These are phyloP conservation scores for Candida stauntonica DNA, from an alignment of 805 yeast genomes.

Conservation along the genomic window DNA sequence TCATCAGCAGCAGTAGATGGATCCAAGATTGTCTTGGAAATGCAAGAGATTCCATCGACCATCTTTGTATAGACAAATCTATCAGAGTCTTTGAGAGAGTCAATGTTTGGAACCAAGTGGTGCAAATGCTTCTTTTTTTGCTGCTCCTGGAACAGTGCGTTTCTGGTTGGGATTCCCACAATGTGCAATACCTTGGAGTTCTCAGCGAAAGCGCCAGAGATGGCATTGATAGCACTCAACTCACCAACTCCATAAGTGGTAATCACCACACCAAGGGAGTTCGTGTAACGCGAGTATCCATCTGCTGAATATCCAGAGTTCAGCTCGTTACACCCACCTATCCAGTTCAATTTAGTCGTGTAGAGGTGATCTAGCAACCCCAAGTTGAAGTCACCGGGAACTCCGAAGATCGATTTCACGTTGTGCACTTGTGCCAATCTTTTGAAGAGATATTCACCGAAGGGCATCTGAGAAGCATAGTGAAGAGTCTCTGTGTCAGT, in stretches of 20 bases:
- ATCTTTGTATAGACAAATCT: constrained; percentile 63
- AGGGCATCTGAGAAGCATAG: constrained; percentile 31
- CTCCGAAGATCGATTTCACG: constrained; percentile 64
- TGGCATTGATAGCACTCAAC: constrained; percentile 76
- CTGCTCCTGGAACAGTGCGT: constrained; percentile 25
- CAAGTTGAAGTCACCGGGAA: constrained; percentile 76
- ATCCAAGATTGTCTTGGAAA: constrained; percentile 45
- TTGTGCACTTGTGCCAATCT: constrained; percentile 49
- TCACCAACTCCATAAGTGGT: constrained; percentile 89
- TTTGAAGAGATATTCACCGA: constrained; percentile 63
- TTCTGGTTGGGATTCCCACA: constrained; percentile 57
- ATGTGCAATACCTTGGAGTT: constrained; percentile 75
- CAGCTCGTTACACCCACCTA: constrained; percentile 84
- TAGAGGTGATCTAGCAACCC: constrained; percentile 65
- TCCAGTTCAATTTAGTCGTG: constrained; percentile 54
- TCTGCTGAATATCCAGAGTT: constrained; percentile 90
- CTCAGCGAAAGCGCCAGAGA: constrained; percentile 81
- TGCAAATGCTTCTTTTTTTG: constrained; percentile 39
- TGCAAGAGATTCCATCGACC: constrained; percentile 53
- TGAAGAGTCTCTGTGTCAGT: background rate
- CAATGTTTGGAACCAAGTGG: constrained; percentile 53
- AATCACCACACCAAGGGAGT: constrained; percentile 59
- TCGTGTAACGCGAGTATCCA: constrained; percentile 70
- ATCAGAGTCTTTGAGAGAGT: constrained; percentile 51
- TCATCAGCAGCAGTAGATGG: constrained; percentile 47